Evolutionary conservation across 2,329 filamentous ascomycete genomes (phyloP).

Genomic region (Ophiostoma ulmi): DNA sequence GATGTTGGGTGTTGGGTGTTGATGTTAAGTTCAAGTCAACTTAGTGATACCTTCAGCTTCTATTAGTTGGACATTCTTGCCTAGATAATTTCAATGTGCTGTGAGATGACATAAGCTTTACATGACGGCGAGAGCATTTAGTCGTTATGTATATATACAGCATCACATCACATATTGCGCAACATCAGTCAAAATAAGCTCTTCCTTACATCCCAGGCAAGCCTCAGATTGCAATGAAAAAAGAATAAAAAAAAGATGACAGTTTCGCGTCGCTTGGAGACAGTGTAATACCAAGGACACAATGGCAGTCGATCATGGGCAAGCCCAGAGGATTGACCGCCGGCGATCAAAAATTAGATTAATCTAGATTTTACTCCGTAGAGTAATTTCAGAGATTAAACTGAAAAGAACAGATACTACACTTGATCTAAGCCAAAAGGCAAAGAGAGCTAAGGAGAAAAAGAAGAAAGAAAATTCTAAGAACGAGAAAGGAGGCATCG

Average conservation of each 20-base stretch:
- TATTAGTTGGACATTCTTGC: not conserved
- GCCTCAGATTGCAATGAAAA: constrained; percentile 56
- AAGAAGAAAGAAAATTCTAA: constrained; percentile 37
- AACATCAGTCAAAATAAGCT: constrained; percentile 19
- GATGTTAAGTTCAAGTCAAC: not conserved
- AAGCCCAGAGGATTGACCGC: constrained; percentile 62
- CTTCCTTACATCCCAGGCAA: constrained; percentile 55
- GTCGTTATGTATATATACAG: not conserved
- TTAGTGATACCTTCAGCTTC: not conserved
- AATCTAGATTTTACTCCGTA: constrained; percentile 70
- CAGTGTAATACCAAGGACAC: constrained; percentile 76
- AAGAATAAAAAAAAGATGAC: constrained; percentile 29
- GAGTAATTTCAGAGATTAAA: constrained; percentile 89
- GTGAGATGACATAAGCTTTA: not conserved
- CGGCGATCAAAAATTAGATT: constrained; percentile 69
- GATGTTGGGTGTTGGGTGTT: not conserved
- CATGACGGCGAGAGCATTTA: not conserved
- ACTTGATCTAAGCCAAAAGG: constrained; percentile 80
- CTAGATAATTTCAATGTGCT: not conserved
- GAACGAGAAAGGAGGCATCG: constrained; percentile 13
- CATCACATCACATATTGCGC: not conserved
- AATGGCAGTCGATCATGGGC: constrained; percentile 58
- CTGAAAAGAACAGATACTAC: constrained; percentile 97
- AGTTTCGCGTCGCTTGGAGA: constrained; percentile 63
- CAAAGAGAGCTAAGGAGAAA: constrained; percentile 54